Evolutionary conservation across 140 eudicot species (phyloP).

Genomic region (Oenanthe javanica): DNA sequence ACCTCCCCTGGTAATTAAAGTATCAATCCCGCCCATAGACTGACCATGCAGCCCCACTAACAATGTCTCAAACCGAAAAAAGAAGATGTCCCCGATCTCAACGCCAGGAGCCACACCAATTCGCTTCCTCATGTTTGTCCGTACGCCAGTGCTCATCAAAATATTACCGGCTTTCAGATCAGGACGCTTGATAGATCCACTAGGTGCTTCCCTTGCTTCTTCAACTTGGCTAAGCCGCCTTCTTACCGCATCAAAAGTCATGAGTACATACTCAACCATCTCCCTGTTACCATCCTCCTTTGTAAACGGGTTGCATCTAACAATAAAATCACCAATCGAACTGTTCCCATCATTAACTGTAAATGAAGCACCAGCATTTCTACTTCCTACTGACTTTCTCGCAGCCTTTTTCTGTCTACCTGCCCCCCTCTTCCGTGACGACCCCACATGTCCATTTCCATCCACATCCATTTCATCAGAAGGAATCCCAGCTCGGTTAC

Average conservation of each 20-base stretch:
- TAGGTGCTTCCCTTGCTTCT: slow-evolving; percentile 18
- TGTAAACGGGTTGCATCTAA: slow-evolving; percentile 15
- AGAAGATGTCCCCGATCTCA: slow-evolving; percentile 54
- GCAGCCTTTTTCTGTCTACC: not conserved
- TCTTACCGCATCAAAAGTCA: slow-evolving; percentile 28
- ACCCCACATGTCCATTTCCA: slow-evolving; percentile 18
- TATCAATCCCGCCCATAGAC: slow-evolving; percentile 62
- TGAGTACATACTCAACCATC: slow-evolving; percentile 18
- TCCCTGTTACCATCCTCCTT: slow-evolving; percentile 42
- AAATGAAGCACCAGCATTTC: not conserved
- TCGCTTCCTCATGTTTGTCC: slow-evolving; percentile 37
- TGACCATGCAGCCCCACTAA: slow-evolving; percentile 59
- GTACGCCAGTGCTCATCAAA: slow-evolving; percentile 32
- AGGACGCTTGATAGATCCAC: slow-evolving; percentile 22
- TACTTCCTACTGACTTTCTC: slow-evolving; percentile 4
- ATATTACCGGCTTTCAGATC: slow-evolving; percentile 36
- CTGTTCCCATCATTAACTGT: not conserved
- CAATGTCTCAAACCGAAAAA: slow-evolving; percentile 53
- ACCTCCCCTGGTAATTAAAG: slow-evolving; percentile 26
- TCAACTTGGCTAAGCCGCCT: slow-evolving; percentile 36
- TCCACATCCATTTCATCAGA: slow-evolving; percentile 6
- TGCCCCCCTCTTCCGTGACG: not conserved
- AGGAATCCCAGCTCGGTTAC: not conserved
- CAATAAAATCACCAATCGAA: slow-evolving; percentile 7
- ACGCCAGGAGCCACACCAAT: slow-evolving; percentile 51